Percentiles rank a stretch among this genome's conserved stretches.
Conservation (phyloP, 2,329 filamentous ascomycete species). For the Xylaria sp. region DNA sequence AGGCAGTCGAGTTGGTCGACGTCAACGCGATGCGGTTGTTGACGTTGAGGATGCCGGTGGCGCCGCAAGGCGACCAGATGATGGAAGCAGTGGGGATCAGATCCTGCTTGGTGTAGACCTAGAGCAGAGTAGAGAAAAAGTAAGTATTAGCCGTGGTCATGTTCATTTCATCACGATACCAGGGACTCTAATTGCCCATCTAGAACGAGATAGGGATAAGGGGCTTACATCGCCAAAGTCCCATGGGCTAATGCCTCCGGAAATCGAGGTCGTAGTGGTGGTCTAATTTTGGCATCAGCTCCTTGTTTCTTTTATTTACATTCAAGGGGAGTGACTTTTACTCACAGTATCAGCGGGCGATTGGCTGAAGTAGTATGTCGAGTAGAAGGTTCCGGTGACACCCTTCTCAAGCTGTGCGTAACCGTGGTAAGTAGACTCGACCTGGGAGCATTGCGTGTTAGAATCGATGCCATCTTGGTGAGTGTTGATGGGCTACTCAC, state of each 20-base stretch:
- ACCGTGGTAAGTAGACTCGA: conserved; percentile 62
- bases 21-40: conserved; percentile 60
- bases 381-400: conserved; percentile 58
- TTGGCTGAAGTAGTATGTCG: conserved; percentile 61
- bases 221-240: conserved; percentile 48
- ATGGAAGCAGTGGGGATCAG: conserved; percentile 57
- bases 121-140: conserved; percentile 30
- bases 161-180: background rate
- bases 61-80: conserved; percentile 60
- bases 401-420: conserved; percentile 59
- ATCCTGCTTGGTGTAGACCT: conserved; percentile 61
- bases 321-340: background rate
- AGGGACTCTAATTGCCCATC: background rate
- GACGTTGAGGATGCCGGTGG: conserved; percentile 59
- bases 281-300: conserved; percentile 45
- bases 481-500: conserved; percentile 33
- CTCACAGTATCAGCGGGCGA: conserved; percentile 55
- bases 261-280: conserved; percentile 57
- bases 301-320: background rate
- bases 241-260: conserved; percentile 56
- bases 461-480: background rate
- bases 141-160: conserved; percentile 14
- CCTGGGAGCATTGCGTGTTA: conserved; percentile 26
- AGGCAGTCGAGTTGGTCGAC: conserved; percentile 52
- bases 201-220: background rate